These are phyloP conservation scores for Exserohilum rostratum DNA, from an alignment of 2,329 filamentous ascomycete species.

Conservation along the genomic window DNA sequence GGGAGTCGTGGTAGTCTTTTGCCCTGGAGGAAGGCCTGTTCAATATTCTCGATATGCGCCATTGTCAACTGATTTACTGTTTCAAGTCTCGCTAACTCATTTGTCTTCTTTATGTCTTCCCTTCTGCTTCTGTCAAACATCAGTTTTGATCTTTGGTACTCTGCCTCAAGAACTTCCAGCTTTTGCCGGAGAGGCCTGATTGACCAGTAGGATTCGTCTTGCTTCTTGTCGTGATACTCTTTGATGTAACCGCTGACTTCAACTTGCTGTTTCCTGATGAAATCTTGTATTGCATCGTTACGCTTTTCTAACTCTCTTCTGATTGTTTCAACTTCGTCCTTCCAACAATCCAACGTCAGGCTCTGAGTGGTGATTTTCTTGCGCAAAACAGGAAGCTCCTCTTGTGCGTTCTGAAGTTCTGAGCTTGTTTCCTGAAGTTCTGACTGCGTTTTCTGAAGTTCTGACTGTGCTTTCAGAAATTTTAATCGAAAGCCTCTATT, in stretches of 20 bases:
- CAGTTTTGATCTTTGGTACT: not conserved
- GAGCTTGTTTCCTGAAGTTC: too few relatives aligned
- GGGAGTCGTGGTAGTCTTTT: not conserved
- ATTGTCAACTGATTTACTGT: not conserved
- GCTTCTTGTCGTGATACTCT: constrained; percentile 15
- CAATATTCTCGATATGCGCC: not conserved
- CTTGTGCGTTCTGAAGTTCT: not conserved
- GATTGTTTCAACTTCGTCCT: constrained; percentile 1
- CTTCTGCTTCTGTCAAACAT: constrained; percentile 3
- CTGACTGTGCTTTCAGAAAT: not conserved
- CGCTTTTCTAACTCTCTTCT: constrained; percentile 5
- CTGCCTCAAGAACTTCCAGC: constrained; percentile 6
- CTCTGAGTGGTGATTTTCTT: not conserved
- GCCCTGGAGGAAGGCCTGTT: not conserved
- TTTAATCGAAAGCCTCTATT: constrained; percentile 1
- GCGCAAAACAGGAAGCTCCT: not conserved
- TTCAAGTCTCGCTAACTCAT: not conserved
- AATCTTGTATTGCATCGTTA: not conserved
- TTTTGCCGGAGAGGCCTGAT: constrained; percentile 8
- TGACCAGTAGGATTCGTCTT: constrained; percentile 11
- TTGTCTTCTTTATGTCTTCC: constrained; percentile 2
- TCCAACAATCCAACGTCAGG: not conserved
- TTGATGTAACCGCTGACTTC: constrained; percentile 11
- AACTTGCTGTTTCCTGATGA: constrained; percentile 2
- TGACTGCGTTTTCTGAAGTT: too few relatives aligned